A percentile compares a stretch with the other conserved stretches of the same genome.
Evolutionary conservation across 805 yeast genomes (phyloP).

Genomic region (Priceomyces fermenticarens): DNA sequence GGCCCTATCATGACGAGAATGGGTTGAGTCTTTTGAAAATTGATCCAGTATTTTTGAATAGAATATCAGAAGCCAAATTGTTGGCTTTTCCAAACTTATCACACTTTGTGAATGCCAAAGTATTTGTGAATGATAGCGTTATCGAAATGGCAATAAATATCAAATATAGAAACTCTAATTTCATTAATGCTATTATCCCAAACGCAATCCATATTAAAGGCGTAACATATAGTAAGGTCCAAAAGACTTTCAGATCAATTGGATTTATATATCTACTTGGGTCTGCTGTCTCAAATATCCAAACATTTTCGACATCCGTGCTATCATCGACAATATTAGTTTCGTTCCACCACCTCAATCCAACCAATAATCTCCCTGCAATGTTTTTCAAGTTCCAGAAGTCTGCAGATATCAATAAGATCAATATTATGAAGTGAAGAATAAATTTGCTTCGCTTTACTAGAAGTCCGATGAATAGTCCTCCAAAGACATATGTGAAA

Average conservation of each 20-base stretch:
- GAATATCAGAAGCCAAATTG: slow-evolving; percentile 54
- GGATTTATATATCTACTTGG: slow-evolving; percentile 75
- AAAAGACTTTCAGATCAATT: slow-evolving; percentile 84
- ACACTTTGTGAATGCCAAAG: slow-evolving; percentile 87
- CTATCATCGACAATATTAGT: slow-evolving; percentile 40
- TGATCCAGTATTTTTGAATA: slow-evolving; percentile 50
- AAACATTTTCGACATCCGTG: slow-evolving; percentile 59
- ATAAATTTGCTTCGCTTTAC: slow-evolving; percentile 51
- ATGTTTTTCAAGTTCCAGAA: slow-evolving; percentile 94
- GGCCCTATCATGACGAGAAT: slow-evolving; percentile 12
- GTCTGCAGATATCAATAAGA: slow-evolving; percentile 79
- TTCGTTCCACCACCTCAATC: slow-evolving; percentile 97
- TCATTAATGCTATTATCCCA: slow-evolving; percentile 74
- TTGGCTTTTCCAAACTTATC: slow-evolving; percentile 90
- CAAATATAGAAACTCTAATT: slow-evolving; percentile 68
- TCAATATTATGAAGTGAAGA: slow-evolving; percentile 72
- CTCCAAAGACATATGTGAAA: slow-evolving; percentile 66
- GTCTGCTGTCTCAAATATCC: slow-evolving; percentile 89
- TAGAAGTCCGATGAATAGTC: slow-evolving; percentile 51
- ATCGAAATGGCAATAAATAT: slow-evolving; percentile 65
- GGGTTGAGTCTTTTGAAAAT: slow-evolving; percentile 49
- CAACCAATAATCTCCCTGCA: slow-evolving; percentile 85
- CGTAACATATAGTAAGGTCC: slow-evolving; percentile 72
- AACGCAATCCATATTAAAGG: slow-evolving; percentile 76
- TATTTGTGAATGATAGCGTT: slow-evolving; percentile 72